These are phyloP conservation scores for Tremellales sp. DNA, from an alignment of 1,284 basidiomycete species.

Conservation along the genomic window DNA sequence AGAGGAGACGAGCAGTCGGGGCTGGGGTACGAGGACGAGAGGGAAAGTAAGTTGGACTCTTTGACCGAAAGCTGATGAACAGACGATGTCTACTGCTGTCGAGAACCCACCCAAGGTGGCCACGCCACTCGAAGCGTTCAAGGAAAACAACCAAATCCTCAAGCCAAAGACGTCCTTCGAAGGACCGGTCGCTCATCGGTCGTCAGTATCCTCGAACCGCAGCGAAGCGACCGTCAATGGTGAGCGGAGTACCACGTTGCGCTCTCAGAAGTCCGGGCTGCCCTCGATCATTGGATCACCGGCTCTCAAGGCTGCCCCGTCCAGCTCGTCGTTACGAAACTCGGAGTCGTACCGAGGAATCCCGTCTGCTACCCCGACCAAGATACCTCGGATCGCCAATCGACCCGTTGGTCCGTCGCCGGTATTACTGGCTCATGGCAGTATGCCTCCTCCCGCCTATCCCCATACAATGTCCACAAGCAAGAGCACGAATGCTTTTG, in stretches of 20 bases:
- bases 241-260: constrained; percentile 57
- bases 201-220: constrained; percentile 20
- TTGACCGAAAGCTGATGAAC: constrained; percentile 8
- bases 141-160: constrained; percentile 12
- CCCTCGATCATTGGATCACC: constrained; percentile 88
- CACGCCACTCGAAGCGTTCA: constrained; percentile 11
- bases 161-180: constrained; percentile 32
- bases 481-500: constrained; percentile 5
- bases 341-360: constrained; percentile 20
- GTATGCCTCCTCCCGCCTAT: constrained; percentile 31
- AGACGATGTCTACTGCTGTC: constrained; percentile 83
- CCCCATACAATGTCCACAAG: constrained; percentile 7
- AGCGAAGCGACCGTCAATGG: constrained; percentile 31
- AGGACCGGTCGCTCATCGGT: constrained; percentile 13
- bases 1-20: constrained; percentile 58
- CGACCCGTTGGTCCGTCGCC: constrained; percentile 29
- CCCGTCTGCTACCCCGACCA: constrained; percentile 62
- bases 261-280: constrained; percentile 60
- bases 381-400: constrained; percentile 87
- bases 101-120: constrained; percentile 56
- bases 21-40: constrained; percentile 79
- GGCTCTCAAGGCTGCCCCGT: constrained; percentile 60
- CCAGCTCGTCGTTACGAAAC: constrained; percentile 25
- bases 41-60: constrained; percentile 70
- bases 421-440: constrained; percentile 11